phyloP scores from a whole-genome alignment of 371 early-diverging fungal species.

The Aphelidium insulamus region DNA sequence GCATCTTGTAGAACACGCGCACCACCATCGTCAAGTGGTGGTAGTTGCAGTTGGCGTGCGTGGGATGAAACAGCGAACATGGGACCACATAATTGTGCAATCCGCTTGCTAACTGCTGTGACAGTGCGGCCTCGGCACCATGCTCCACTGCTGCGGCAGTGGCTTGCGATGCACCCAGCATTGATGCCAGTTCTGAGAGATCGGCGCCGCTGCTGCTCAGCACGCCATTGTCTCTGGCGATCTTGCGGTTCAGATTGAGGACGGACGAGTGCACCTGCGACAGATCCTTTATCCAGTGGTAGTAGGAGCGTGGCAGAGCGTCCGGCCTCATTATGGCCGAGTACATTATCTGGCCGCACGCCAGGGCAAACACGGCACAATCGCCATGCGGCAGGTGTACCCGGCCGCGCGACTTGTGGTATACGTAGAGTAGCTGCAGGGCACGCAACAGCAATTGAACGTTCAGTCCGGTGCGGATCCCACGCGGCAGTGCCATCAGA shows the following conservation, averaged over 20 bases:
- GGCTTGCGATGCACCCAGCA: slow-evolving; percentile 31
- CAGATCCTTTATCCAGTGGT: background rate
- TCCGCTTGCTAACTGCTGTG: slow-evolving; percentile 6
- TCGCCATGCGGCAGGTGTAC: slow-evolving; percentile 38
- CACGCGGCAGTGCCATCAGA: too few species aligned
- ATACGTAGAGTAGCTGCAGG: too few species aligned
- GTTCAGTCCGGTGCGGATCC: too few species aligned
- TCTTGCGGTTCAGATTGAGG: too few species aligned
- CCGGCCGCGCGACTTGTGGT: slow-evolving; percentile 26
- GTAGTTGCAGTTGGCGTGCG: slow-evolving; percentile 22
- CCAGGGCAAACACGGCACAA: slow-evolving; percentile 28
- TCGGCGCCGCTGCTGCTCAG: too few species aligned
- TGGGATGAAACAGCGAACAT: slow-evolving; percentile 35
- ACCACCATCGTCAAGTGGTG: slow-evolving; percentile 20
- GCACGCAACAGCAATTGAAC: too few species aligned
- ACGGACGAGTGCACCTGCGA: background rate
- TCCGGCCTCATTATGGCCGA: slow-evolving; percentile 28
- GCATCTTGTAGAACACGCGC: slow-evolving; percentile 25
- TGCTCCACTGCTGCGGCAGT: slow-evolving; percentile 26
- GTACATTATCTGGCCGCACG: slow-evolving; percentile 33
- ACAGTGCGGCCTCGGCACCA: slow-evolving; percentile 13
- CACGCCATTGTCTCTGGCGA: too few species aligned
- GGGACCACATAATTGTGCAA: slow-evolving; percentile 15
- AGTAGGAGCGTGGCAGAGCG: background rate
- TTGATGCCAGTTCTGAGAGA: background rate